Evolutionary conservation across 2,329 filamentous ascomycete species (phyloP).

Genomic region (Neopestalotiopsis sp.): DNA sequence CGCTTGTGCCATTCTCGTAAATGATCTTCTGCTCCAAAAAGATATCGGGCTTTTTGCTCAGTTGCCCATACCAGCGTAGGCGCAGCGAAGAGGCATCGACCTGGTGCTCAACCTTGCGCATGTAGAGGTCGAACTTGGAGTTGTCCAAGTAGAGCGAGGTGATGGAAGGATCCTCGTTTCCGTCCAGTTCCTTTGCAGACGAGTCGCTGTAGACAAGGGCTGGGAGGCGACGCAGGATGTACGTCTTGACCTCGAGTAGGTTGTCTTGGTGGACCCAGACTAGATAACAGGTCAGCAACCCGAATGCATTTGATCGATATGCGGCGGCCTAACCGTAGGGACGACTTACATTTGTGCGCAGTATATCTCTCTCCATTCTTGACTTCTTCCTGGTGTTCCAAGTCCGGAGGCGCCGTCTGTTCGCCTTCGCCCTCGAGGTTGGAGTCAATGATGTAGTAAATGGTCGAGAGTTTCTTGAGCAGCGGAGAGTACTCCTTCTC

Average conservation of each 20-base stretch:
- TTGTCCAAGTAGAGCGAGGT: slow-evolving; percentile 98
- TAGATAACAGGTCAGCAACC: slow-evolving; percentile 34
- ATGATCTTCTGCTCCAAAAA: slow-evolving; percentile 89
- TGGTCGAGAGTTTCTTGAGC: slow-evolving; percentile 87
- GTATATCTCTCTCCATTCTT: slow-evolving; percentile 76
- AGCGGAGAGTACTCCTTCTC: slow-evolving; percentile 88
- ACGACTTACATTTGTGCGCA: slow-evolving; percentile 78
- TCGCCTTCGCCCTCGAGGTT: slow-evolving; percentile 70
- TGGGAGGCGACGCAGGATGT: slow-evolving; percentile 88
- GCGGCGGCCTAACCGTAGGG: slow-evolving; percentile 16
- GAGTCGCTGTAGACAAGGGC: slow-evolving; percentile 93
- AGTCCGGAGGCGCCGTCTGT: slow-evolving; percentile 44
- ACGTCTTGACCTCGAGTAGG: slow-evolving; percentile 94
- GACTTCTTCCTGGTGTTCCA: slow-evolving; percentile 59
- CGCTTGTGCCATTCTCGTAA: slow-evolving; percentile 74
- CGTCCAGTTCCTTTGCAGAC: slow-evolving; percentile 80
- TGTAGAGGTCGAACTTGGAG: slow-evolving; percentile 83
- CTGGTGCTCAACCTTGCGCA: slow-evolving; percentile 78
- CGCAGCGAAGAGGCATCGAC: slow-evolving; percentile 82
- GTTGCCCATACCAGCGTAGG: slow-evolving; percentile 88
- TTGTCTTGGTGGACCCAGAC: slow-evolving; percentile 98
- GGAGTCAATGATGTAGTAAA: slow-evolving; percentile 94
- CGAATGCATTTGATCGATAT: not conserved
- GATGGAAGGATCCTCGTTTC: slow-evolving; percentile 83
- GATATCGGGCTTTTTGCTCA: slow-evolving; percentile 79